Conservation (phyloP, 1,284 basidiomycete genomes). For the Cryptococcus floricola region DNA sequence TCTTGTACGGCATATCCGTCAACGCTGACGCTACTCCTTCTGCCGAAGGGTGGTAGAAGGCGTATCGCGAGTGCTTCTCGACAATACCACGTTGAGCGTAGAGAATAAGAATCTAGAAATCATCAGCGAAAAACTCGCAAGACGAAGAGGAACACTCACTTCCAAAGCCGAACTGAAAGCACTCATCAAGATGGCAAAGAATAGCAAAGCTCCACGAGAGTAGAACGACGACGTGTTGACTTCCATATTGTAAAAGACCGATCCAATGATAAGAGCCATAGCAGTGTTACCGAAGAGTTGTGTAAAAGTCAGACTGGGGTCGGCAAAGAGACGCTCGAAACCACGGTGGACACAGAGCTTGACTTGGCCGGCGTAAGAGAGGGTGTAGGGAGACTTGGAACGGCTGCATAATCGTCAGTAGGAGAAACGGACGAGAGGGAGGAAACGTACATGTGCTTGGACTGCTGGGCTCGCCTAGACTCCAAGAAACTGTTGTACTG, state of each 20-base stretch:
- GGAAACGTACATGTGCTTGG: conserved; percentile 45
- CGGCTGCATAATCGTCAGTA: conserved; percentile 19
- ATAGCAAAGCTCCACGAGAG: conserved; percentile 45
- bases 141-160: conserved; percentile 1
- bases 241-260: conserved; percentile 49
- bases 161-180: conserved; percentile 36
- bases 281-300: conserved; percentile 49
- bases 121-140: neutral
- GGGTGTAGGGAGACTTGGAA: conserved; percentile 48
- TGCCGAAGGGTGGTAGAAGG: conserved; percentile 51
- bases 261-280: conserved; percentile 50
- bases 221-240: conserved; percentile 37
- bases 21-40: conserved; percentile 52
- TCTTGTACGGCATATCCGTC: conserved; percentile 53
- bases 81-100: conserved; percentile 52
- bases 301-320: conserved; percentile 47
- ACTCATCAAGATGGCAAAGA: conserved; percentile 46
- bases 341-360: conserved; percentile 49
- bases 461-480: conserved; percentile 49
- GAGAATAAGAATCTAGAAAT: conserved; percentile 47
- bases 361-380: conserved; percentile 49
- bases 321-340: conserved; percentile 47
- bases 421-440: no score
- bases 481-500: conserved; percentile 47
- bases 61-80: conserved; percentile 50